Percentiles rank a stretch among this genome's conserved stretches.
These are phyloP conservation scores for Lachancea cidri DNA, from an alignment of 805 yeast genomes.

Conservation along the genomic window DNA sequence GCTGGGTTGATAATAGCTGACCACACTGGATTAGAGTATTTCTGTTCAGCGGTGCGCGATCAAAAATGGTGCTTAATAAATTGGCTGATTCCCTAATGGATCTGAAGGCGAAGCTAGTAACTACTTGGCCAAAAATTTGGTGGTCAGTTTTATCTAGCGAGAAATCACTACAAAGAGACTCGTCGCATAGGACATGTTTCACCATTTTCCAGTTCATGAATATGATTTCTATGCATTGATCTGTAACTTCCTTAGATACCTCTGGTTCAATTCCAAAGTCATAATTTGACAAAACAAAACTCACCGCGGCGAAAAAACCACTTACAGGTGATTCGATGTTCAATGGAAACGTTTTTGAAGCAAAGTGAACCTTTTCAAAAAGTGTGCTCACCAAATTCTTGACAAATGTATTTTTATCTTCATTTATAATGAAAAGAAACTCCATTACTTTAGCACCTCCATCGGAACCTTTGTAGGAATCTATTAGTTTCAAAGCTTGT, in stretches of 20 bases:
- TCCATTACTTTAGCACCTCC: constrained; percentile 69
- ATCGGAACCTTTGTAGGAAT: constrained; percentile 55
- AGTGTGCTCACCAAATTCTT: constrained; percentile 33
- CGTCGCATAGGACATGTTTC: constrained; percentile 50
- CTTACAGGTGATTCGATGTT: constrained; percentile 56
- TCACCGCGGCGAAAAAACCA: constrained; percentile 63
- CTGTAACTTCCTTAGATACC: background rate
- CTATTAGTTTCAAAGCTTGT: constrained; percentile 39
- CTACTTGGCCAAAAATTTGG: constrained; percentile 39
- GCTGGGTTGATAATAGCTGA: constrained; percentile 54
- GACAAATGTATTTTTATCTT: constrained; percentile 27
- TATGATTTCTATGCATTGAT: constrained; percentile 18
- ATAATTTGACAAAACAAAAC: constrained; percentile 37
- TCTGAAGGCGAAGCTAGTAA: constrained; percentile 75
- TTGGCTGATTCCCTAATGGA: constrained; percentile 69
- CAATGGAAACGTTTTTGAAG: constrained; percentile 32
- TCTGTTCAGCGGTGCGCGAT: constrained; percentile 23
- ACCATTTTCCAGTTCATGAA: constrained; percentile 32
- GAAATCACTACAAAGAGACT: constrained; percentile 65
- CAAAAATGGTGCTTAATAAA: constrained; percentile 45
- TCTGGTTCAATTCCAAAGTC: constrained; percentile 9
- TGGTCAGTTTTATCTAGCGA: constrained; percentile 42
- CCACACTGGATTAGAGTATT: constrained; percentile 38
- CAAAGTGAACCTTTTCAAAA: constrained; percentile 31
- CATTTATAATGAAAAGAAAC: constrained; percentile 40